Percentiles rank a stretch among this genome's conserved stretches.
Evolutionary conservation across 148 eudicot genomes (phyloP).

Genomic region (Dianthus caryophyllus): DNA sequence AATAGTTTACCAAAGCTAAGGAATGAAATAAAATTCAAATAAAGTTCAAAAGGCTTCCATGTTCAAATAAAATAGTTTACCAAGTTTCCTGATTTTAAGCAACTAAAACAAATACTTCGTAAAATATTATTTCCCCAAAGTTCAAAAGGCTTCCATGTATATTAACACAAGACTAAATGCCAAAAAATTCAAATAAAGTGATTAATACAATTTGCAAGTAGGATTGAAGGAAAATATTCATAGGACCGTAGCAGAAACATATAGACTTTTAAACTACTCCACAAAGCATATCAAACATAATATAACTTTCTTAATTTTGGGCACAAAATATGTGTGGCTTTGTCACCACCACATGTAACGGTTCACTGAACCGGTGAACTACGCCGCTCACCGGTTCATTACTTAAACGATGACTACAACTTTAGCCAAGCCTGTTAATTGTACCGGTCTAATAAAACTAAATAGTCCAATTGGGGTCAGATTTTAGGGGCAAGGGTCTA

Average conservation of each 20-base stretch:
- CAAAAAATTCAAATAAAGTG: neutral
- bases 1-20: too few species aligned
- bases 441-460: too few species aligned
- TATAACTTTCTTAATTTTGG: constrained; percentile 5
- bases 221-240: neutral
- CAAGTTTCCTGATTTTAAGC: constrained; percentile 19
- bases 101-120: neutral
- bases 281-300: constrained; percentile 8
- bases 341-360: constrained; percentile 27
- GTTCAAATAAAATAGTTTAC: constrained; percentile 12
- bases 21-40: too few species aligned
- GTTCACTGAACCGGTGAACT: constrained; percentile 25
- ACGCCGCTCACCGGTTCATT: constrained; percentile 30
- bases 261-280: neutral
- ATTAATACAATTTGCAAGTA: neutral
- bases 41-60: too few species aligned
- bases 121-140: constrained; percentile 14
- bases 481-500: too few species aligned
- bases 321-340: constrained; percentile 15
- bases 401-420: constrained; percentile 15
- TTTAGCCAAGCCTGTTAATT: too few species aligned
- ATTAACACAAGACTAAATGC: constrained; percentile 3
- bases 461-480: too few species aligned
- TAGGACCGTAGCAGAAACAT: neutral
- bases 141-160: neutral